Evolutionary conservation across 2,329 filamentous ascomycete genomes (phyloP).

Genomic region (Hyphodiscus sp.): DNA sequence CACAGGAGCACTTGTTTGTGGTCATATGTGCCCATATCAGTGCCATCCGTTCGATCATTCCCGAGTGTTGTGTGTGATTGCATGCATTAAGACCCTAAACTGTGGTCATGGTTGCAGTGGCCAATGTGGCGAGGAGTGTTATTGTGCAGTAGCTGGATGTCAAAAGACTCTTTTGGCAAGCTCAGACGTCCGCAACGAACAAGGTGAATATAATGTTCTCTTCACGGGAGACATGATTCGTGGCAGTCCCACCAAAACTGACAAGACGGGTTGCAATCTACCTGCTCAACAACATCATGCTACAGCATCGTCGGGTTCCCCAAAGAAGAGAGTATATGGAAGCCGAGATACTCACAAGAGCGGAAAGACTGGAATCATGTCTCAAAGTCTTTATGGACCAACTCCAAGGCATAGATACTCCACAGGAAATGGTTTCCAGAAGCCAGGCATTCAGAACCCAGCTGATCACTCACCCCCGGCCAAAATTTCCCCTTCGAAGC

Average conservation of each 20-base stretch:
- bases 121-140: constrained; percentile 20
- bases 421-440: not conserved
- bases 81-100: constrained; percentile 16
- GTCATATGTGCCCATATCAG: constrained; percentile 23
- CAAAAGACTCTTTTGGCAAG: not conserved
- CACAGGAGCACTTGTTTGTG: constrained; percentile 27
- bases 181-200: not conserved
- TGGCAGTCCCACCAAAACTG: not conserved
- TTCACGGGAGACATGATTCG: not conserved
- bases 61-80: constrained; percentile 17
- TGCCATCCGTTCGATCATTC: constrained; percentile 28
- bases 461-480: not conserved
- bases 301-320: not conserved
- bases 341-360: not conserved
- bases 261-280: not conserved
- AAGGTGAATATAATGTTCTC: not conserved
- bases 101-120: constrained; percentile 28
- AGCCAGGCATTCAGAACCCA: not conserved
- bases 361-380: not conserved
- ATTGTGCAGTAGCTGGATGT: constrained; percentile 14
- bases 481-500: not conserved
- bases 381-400: not conserved
- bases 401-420: not conserved
- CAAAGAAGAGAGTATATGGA: not conserved
- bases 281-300: not conserved